Conservation (phyloP, 2,329 filamentous ascomycete species). For the Lachnellula cervina region DNA sequence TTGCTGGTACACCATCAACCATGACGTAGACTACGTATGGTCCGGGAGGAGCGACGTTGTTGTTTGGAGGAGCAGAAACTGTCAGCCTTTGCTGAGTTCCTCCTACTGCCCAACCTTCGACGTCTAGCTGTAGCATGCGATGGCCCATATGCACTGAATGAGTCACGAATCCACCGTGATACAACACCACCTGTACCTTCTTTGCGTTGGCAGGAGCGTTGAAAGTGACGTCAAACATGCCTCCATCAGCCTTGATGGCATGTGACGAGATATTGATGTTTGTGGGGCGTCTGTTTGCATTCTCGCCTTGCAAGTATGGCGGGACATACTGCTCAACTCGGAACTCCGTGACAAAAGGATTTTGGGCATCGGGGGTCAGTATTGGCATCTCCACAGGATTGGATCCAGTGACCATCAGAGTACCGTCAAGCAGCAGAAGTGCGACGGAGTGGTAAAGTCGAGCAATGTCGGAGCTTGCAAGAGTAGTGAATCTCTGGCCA, state of each 20-base stretch:
- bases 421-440: constrained; percentile 54
- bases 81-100: constrained; percentile 41
- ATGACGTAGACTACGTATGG: constrained; percentile 57
- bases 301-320: constrained; percentile 51
- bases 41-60: constrained; percentile 51
- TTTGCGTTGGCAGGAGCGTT: constrained; percentile 38
- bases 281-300: constrained; percentile 43
- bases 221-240: constrained; percentile 45
- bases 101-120: constrained; percentile 41
- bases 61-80: constrained; percentile 50
- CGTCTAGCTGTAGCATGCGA: constrained; percentile 50
- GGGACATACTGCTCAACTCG: constrained; percentile 58
- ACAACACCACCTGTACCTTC: constrained; percentile 45
- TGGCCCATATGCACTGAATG: constrained; percentile 59
- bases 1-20: constrained; percentile 28
- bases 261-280: constrained; percentile 42
- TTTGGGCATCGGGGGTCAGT: constrained; percentile 37
- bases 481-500: constrained; percentile 44
- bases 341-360: constrained; percentile 55
- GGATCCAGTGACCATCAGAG: constrained; percentile 53
- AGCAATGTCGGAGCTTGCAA: constrained; percentile 38
- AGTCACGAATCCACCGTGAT: constrained; percentile 57
- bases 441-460: constrained; percentile 58
- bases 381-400: constrained; percentile 57
- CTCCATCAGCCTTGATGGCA: constrained; percentile 38